Evolutionary conservation across 441 rosid species (phyloP).

Genomic region (Populus hybrid): DNA sequence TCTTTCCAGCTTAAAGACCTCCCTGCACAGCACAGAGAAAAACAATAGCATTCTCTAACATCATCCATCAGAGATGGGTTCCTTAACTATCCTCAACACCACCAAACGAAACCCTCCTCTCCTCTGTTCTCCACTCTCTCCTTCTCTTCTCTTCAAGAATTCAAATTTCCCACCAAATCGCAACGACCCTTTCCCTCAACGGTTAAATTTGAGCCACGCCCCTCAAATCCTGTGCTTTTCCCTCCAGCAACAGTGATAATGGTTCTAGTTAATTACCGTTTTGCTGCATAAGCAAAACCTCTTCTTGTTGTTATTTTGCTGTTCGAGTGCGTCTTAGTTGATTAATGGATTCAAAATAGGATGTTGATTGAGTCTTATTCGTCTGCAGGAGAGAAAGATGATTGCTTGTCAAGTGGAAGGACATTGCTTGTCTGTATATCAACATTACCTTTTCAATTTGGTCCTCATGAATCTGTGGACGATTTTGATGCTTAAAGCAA

Average conservation of each 20-base stretch:
- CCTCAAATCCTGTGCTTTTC: conserved; percentile 12
- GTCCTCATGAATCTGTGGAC: conserved; percentile 17
- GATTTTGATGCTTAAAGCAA: conserved; percentile 34
- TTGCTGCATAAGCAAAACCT: neutral
- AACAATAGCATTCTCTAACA: neutral
- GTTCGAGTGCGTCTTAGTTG: neutral
- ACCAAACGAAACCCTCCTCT: neutral
- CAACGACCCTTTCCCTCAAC: conserved; percentile 20
- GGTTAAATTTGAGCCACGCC: conserved; percentile 19
- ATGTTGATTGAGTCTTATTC: neutral
- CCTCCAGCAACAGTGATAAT: conserved; percentile 14
- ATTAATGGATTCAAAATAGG: neutral
- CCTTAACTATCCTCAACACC: conserved; percentile 19
- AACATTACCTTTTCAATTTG: conserved; percentile 44
- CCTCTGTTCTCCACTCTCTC: conserved; percentile 1
- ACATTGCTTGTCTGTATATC: conserved; percentile 35
- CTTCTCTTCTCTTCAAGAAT: conserved; percentile 20
- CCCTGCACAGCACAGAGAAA: no score
- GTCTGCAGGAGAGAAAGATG: conserved; percentile 23
- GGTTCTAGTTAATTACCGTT: conserved; percentile 21
- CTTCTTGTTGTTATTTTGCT: neutral
- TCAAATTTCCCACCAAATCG: conserved; percentile 42
- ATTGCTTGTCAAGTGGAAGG: conserved; percentile 37
- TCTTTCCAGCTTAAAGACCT: neutral
- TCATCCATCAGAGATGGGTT: conserved; percentile 42